These are phyloP conservation scores for Verticillium isaacii DNA, from an alignment of 2,329 filamentous ascomycete species.

Conservation along the genomic window DNA sequence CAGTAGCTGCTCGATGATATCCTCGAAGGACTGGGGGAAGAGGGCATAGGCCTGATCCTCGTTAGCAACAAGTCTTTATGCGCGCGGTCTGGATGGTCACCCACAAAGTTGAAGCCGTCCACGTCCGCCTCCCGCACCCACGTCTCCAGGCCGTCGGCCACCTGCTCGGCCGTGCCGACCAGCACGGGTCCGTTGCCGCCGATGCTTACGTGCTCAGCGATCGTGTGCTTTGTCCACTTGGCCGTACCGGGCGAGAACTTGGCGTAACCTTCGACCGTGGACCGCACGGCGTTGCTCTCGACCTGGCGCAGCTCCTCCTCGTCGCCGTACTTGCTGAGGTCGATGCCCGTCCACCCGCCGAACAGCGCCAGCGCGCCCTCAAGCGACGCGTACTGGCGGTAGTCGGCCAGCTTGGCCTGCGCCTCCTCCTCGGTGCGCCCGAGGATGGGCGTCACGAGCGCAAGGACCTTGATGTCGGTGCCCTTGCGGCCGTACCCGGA, in stretches of 20 bases:
- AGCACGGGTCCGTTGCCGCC: slow-evolving; percentile 62
- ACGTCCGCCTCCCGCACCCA: slow-evolving; percentile 67
- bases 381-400: slow-evolving; percentile 51
- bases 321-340: slow-evolving; percentile 53
- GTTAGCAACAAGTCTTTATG: neutral
- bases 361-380: slow-evolving; percentile 67
- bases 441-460: slow-evolving; percentile 60
- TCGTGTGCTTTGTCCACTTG: slow-evolving; percentile 69
- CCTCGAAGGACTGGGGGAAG: slow-evolving; percentile 64
- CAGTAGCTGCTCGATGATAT: slow-evolving; percentile 60
- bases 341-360: slow-evolving; percentile 66
- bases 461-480: slow-evolving; percentile 60
- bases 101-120: slow-evolving; percentile 70
- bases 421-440: slow-evolving; percentile 64
- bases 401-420: slow-evolving; percentile 56
- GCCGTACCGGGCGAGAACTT: slow-evolving; percentile 52
- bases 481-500: slow-evolving; percentile 52
- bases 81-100: neutral
- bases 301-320: slow-evolving; percentile 61
- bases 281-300: slow-evolving; percentile 56
- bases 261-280: slow-evolving; percentile 50
- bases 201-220: slow-evolving; percentile 63
- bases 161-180: slow-evolving; percentile 59
- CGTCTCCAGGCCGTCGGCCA: slow-evolving; percentile 62
- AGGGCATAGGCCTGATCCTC: slow-evolving; percentile 52